These are phyloP conservation scores for Haplographium delicatum DNA, from an alignment of 495 filamentous ascomycete genomes.

Conservation along the genomic window DNA sequence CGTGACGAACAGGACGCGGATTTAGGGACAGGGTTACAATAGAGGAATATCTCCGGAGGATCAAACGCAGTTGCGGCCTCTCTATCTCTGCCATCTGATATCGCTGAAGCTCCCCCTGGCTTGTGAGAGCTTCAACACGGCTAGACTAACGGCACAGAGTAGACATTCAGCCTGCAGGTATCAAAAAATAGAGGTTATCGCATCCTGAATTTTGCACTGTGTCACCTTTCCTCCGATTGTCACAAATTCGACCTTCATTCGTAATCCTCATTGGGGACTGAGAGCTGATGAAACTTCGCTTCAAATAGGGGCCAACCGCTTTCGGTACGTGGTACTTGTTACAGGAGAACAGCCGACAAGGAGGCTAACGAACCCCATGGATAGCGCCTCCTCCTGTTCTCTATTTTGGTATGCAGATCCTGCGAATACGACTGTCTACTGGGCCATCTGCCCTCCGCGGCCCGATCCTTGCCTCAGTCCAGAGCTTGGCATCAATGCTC, in stretches of 20 bases:
- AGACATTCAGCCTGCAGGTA: conserved; percentile 1
- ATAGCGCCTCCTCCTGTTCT: background rate
- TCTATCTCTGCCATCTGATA: conserved; percentile 9
- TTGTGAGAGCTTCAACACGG: conserved; percentile 4
- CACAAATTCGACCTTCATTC: conserved; percentile 6
- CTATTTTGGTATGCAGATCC: conserved; percentile 15
- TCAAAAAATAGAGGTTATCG: conserved; percentile 11
- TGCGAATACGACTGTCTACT: background rate
- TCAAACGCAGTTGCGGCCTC: conserved; percentile 7
- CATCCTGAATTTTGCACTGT: conserved; percentile 16
- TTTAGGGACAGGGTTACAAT: background rate
- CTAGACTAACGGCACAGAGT: too few species aligned
- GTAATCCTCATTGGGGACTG: conserved; percentile 17
- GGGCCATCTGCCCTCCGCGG: conserved; percentile 3
- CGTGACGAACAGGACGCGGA: background rate
- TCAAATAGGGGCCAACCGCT: conserved; percentile 10
- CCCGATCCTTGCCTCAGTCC: conserved; percentile 15
- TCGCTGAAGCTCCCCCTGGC: background rate
- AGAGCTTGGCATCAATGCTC: conserved; percentile 18
- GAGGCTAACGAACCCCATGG: background rate
- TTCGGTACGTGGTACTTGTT: conserved; percentile 4
- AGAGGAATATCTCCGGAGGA: conserved; percentile 6
- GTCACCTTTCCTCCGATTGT: conserved; percentile 8
- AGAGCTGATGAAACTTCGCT: conserved; percentile 23
- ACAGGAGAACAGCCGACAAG: conserved; percentile 2